A percentile compares a stretch with the other conserved stretches of the same genome.
These are phyloP conservation scores for Mycena venus DNA, from an alignment of 768 basidiomycete genomes.

Conservation along the genomic window DNA sequence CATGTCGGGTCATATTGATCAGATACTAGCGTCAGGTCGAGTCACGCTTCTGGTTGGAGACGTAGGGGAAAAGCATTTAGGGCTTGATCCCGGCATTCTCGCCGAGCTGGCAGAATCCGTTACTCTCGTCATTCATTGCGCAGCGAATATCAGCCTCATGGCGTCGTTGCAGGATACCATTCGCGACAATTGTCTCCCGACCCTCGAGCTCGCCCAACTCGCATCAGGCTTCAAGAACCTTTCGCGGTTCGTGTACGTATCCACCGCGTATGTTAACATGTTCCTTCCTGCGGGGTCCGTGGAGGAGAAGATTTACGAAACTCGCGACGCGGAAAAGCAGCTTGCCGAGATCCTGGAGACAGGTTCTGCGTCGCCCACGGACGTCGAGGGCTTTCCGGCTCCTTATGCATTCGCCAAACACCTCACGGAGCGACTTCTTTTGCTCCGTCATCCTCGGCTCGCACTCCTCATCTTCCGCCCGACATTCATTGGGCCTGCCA, in stretches of 20 bases:
- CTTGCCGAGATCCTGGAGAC: background rate
- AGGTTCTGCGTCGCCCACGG: background rate
- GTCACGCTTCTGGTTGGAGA: background rate
- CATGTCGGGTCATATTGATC: background rate
- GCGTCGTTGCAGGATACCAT: background rate
- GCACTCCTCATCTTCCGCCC: slow-evolving; percentile 2
- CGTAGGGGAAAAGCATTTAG: background rate
- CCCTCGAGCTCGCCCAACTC: background rate
- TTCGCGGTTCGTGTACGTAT: background rate
- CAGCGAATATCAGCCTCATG: background rate
- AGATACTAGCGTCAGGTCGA: background rate
- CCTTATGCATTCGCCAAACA: background rate
- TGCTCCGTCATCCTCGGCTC: background rate
- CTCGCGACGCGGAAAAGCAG: background rate
- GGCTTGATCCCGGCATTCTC: background rate
- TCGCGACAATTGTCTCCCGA: background rate
- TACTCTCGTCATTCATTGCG: background rate
- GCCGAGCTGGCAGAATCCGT: background rate
- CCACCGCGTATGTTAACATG: slow-evolving; percentile 4
- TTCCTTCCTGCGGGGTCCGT: background rate
- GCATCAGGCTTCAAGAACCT: background rate
- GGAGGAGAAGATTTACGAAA: background rate
- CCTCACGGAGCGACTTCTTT: background rate
- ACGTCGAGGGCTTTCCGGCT: background rate
- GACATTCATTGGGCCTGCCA: background rate